Conservation (phyloP, 2,329 filamentous ascomycete genomes). For the Colletotrichum noveboracense region DNA sequence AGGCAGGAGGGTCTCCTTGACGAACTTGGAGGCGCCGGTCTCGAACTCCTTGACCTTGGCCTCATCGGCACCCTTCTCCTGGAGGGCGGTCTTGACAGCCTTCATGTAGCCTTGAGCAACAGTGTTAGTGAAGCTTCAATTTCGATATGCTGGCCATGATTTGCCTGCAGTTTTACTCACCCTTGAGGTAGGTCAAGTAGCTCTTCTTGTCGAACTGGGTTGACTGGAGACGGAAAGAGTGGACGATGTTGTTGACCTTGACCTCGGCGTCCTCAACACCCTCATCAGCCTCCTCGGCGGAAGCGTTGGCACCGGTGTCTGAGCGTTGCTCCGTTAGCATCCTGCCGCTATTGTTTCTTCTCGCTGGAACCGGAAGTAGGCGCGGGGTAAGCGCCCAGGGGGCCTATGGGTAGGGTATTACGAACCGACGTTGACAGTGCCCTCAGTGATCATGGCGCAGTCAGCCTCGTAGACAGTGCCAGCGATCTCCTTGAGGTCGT, state of each 20-base stretch:
- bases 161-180: slow-evolving; percentile 51
- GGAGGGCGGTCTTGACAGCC: slow-evolving; percentile 75
- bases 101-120: slow-evolving; percentile 80
- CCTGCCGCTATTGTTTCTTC: background rate
- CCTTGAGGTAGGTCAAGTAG: slow-evolving; percentile 85
- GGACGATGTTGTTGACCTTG: slow-evolving; percentile 90
- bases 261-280: slow-evolving; percentile 71
- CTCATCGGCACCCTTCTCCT: slow-evolving; percentile 64
- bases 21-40: slow-evolving; percentile 72
- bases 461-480: slow-evolving; percentile 87
- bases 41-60: slow-evolving; percentile 81
- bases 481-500: slow-evolving; percentile 80
- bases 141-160: background rate
- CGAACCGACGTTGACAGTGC: slow-evolving; percentile 74
- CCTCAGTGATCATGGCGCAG: slow-evolving; percentile 87
- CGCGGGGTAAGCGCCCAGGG: background rate
- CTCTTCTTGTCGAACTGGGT: slow-evolving; percentile 87
- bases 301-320: slow-evolving; percentile 96
- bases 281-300: slow-evolving; percentile 87
- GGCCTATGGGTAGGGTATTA: slow-evolving; percentile 26
- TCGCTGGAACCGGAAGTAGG: background rate
- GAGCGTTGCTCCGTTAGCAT: background rate
- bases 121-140: background rate
- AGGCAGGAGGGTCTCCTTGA: slow-evolving; percentile 80
- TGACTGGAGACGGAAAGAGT: slow-evolving; percentile 87